These are phyloP conservation scores for Gossypium davidsonii DNA, from an alignment of 441 rosid genomes.

Conservation along the genomic window DNA sequence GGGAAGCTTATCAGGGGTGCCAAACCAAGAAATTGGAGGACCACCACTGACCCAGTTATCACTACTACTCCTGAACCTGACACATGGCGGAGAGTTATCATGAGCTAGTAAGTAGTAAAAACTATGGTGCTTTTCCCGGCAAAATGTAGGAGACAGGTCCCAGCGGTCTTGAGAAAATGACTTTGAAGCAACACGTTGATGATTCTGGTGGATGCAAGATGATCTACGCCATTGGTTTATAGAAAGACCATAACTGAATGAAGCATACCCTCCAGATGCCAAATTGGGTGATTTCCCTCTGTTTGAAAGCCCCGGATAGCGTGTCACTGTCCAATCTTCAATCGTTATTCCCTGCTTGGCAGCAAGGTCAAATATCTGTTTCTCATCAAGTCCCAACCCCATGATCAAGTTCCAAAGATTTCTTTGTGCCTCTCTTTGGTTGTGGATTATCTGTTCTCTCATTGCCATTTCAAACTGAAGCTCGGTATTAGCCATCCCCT, in stretches of 20 bases:
- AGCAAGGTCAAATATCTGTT: slow-evolving; percentile 60
- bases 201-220: slow-evolving; percentile 47
- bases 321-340: slow-evolving; percentile 56
- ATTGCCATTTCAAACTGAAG: slow-evolving; percentile 94
- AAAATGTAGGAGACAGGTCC: slow-evolving; percentile 41
- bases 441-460: slow-evolving; percentile 91
- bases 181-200: slow-evolving; percentile 36
- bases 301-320: slow-evolving; percentile 44
- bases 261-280: slow-evolving; percentile 24
- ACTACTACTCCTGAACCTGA: slow-evolving; percentile 33
- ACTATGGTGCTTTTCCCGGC: slow-evolving; percentile 62
- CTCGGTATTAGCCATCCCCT: slow-evolving; percentile 90
- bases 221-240: slow-evolving; percentile 41
- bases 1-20: slow-evolving; percentile 31
- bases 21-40: slow-evolving; percentile 29
- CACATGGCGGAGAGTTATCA: slow-evolving; percentile 39
- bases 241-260: slow-evolving; percentile 30
- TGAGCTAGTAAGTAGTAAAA: slow-evolving; percentile 52
- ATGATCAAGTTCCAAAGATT: slow-evolving; percentile 73
- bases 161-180: slow-evolving; percentile 37
- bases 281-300: slow-evolving; percentile 37
- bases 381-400: slow-evolving; percentile 78
- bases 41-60: slow-evolving; percentile 46
- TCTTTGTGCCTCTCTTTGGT: slow-evolving; percentile 73
- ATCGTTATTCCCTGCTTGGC: slow-evolving; percentile 72